Evolutionary conservation across 129 eudicot genomes (phyloP), one percentile per base, ranked within the genome.

Genomic region (Centrapalus pauciflorus): DNA sequence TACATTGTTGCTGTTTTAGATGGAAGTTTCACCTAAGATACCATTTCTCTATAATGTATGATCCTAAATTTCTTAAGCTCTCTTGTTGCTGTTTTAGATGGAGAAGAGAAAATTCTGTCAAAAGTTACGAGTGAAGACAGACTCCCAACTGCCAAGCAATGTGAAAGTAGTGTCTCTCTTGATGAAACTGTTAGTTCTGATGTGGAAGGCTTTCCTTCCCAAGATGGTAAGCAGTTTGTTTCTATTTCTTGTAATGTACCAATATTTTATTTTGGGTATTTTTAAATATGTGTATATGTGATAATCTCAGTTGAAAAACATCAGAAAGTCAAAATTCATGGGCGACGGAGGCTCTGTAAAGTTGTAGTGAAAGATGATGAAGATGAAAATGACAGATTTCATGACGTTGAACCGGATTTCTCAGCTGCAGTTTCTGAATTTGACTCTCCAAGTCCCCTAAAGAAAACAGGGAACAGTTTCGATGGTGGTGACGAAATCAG

Each of bases 261-360:
- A 50, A 7, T 54, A 29, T 26, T 69, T 41, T 64, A 34, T 63
- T 62, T 24, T 49, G 4, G 27, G 16, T 11, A 45, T 30, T 38
- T 35, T 34, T 14, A 32, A 61, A 29, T 38, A 45, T 37, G 56
- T 55, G 27, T 19, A 26, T 40, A 27, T 48, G 27, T 75, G 25
- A 57, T 72, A 50, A 61, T 78, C 59, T 81, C 27, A 45, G 81
- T 48, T 51, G 75, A 72, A 5, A 80, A 66, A 50, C 76, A 63
- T 54, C 76, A 43, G 48, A 88, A 84, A 43, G 90, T 86, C 40
- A 89, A 76, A 75, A 79, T 93, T 9, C 71, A 82, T 66, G 99
- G 99, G 25, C 84, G 86, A 26, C 87, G 95, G 26, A 89, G 99
- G 52, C 99, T 93, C 28, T 93, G 96, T 80, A 88, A 84, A 84